Conservation (phyloP, 768 basidiomycete species). For the Kwoniella sp. region DNA sequence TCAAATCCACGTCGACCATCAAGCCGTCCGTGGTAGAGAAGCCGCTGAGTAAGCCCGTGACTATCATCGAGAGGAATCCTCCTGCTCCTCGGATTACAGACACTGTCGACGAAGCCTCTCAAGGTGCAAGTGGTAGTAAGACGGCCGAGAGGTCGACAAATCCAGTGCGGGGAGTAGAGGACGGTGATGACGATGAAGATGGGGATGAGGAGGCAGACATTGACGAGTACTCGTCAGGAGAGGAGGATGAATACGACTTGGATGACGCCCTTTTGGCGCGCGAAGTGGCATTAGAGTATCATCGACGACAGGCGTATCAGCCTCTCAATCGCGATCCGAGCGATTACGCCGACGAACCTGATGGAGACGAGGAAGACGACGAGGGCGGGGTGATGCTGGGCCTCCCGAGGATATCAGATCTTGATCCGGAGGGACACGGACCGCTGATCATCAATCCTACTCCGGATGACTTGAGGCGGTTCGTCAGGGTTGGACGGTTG, state of each 20-base stretch:
- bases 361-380: conserved; percentile 4
- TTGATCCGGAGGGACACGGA: conserved; percentile 7
- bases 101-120: not conserved
- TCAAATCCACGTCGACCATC: conserved; percentile 6
- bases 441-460: conserved; percentile 37
- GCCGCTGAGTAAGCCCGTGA: not conserved
- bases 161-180: not conserved
- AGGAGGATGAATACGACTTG: conserved; percentile 39
- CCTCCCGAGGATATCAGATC: conserved; percentile 22
- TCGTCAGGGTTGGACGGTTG: conserved; percentile 33
- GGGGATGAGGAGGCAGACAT: conserved; percentile 34
- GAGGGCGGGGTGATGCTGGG: conserved; percentile 30
- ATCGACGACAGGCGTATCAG: conserved; percentile 27
- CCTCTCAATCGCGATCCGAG: conserved; percentile 26
- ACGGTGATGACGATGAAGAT: conserved; percentile 18
- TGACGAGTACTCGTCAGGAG: conserved; percentile 23
- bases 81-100: not conserved
- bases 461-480: conserved; percentile 31
- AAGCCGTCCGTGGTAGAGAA: conserved; percentile 13
- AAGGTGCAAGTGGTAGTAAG: too few species aligned
- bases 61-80: conserved; percentile 1
- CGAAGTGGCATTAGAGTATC: conserved; percentile 39
- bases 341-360: not conserved
- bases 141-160: not conserved
- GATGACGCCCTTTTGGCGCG: conserved; percentile 34